Conservation (phyloP, 768 basidiomycete species). For the Lepiota brunneoincarnata region DNA sequence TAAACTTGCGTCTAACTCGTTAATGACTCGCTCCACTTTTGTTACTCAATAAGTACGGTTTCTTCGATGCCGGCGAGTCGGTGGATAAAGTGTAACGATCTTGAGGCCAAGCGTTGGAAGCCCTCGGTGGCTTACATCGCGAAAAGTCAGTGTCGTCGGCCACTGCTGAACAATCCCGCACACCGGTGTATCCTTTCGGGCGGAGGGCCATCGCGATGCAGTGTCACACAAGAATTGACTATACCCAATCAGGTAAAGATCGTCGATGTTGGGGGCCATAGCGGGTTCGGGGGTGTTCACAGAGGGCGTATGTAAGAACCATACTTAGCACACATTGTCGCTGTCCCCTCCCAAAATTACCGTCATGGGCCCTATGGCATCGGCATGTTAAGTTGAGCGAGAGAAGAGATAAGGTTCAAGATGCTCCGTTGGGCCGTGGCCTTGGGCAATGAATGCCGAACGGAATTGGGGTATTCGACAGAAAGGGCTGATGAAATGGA, state of each 20-base stretch:
- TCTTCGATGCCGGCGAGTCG: background rate
- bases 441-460: conserved; percentile 15
- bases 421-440: conserved; percentile 20
- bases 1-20: background rate
- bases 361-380: background rate
- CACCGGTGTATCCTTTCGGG: background rate
- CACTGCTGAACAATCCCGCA: background rate
- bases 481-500: conserved; percentile 18
- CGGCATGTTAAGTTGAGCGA: conserved; percentile 24
- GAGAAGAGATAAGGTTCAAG: conserved; percentile 33
- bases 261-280: conserved; percentile 1
- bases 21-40: background rate
- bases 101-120: background rate
- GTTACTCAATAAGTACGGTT: background rate
- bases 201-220: background rate
- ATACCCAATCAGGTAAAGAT: conserved; percentile 5
- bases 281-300: background rate
- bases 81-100: background rate
- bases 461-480: conserved; percentile 4
- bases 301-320: background rate
- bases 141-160: background rate
- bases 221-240: background rate
- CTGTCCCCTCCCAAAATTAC: background rate
- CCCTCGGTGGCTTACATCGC: background rate
- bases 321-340: background rate